phyloP scores from a whole-genome alignment of 2,329 filamentous ascomycete genomes.

The Didymella exigua region DNA sequence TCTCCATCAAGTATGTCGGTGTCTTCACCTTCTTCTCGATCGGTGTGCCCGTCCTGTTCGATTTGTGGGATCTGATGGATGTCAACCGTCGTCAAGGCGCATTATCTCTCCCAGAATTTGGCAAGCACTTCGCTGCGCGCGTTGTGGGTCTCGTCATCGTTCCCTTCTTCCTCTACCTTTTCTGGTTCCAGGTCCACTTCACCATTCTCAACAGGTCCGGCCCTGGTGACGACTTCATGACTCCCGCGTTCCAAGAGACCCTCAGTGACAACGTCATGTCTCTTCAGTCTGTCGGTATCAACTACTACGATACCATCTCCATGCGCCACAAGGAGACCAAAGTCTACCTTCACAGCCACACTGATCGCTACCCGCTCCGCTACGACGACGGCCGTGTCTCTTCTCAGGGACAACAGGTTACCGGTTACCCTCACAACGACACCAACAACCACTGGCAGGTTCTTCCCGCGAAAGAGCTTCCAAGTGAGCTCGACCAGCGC shows the following conservation, averaged over 20 bases:
- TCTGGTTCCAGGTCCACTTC: slow-evolving; percentile 99
- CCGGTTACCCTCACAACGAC: slow-evolving; percentile 96
- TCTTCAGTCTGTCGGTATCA: slow-evolving; percentile 80
- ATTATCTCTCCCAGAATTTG: slow-evolving; percentile 79
- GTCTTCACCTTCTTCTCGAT: slow-evolving; percentile 97
- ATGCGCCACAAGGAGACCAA: slow-evolving; percentile 98
- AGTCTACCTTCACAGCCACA: slow-evolving; percentile 92
- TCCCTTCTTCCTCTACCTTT: slow-evolving; percentile 96
- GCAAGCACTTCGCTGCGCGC: slow-evolving; percentile 87
- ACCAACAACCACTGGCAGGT: slow-evolving; percentile 99
- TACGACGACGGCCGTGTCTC: slow-evolving; percentile 98
- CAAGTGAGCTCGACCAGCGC: slow-evolving; percentile 63
- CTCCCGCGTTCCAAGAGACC: slow-evolving; percentile 96
- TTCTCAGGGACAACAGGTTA: slow-evolving; percentile 95
- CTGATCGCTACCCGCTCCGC: slow-evolving; percentile 84
- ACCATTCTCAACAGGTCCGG: slow-evolving; percentile 85
- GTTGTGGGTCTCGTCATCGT: slow-evolving; percentile 85
- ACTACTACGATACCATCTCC: slow-evolving; percentile 88
- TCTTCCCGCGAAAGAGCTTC: slow-evolving; percentile 64
- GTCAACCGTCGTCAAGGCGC: slow-evolving; percentile 82
- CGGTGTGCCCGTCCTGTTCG: slow-evolving; percentile 89
- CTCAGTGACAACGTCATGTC: slow-evolving; percentile 93
- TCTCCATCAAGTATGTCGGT: slow-evolving; percentile 98
- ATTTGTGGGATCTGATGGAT: slow-evolving; percentile 93
- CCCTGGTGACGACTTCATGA: slow-evolving; percentile 98